phyloP scores from a whole-genome alignment of 2,329 filamentous ascomycete genomes.

The Fusarium solani-melongenae region DNA sequence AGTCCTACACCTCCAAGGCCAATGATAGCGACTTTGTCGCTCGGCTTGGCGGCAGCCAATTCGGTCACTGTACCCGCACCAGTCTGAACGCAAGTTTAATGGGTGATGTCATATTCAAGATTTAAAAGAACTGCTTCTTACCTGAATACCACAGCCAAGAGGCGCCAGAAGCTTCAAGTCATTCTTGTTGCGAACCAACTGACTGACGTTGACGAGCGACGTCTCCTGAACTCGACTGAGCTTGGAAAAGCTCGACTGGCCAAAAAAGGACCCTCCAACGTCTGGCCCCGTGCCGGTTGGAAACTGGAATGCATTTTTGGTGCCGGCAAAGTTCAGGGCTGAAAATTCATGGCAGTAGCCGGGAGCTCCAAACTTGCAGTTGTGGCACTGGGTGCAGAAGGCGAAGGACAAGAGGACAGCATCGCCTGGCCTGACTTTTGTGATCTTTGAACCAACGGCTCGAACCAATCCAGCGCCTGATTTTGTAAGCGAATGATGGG shows the following conservation, averaged over 20 bases:
- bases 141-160: slow-evolving; percentile 17
- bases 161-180: slow-evolving; percentile 18
- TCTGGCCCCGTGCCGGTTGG: neutral
- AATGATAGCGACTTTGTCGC: slow-evolving; percentile 3
- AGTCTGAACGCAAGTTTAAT: neutral
- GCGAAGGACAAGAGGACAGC: slow-evolving; percentile 20
- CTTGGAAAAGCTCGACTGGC: slow-evolving; percentile 15
- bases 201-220: slow-evolving; percentile 11
- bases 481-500: neutral
- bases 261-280: slow-evolving; percentile 16
- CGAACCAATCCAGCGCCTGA: neutral
- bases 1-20: slow-evolving; percentile 12
- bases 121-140: neutral
- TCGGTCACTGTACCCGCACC: neutral
- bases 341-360: slow-evolving; percentile 18
- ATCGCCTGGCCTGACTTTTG: slow-evolving; percentile 16
- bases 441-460: neutral
- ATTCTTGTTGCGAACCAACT: neutral
- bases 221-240: slow-evolving; percentile 9
- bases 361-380: slow-evolving; percentile 13
- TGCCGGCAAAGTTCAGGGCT: slow-evolving; percentile 8
- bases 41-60: neutral
- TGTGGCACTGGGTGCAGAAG: slow-evolving; percentile 17
- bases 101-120: neutral
- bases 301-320: neutral